Conservation (phyloP, 108 stramenopile species). For the Nannochloropsis gaditana region DNA sequence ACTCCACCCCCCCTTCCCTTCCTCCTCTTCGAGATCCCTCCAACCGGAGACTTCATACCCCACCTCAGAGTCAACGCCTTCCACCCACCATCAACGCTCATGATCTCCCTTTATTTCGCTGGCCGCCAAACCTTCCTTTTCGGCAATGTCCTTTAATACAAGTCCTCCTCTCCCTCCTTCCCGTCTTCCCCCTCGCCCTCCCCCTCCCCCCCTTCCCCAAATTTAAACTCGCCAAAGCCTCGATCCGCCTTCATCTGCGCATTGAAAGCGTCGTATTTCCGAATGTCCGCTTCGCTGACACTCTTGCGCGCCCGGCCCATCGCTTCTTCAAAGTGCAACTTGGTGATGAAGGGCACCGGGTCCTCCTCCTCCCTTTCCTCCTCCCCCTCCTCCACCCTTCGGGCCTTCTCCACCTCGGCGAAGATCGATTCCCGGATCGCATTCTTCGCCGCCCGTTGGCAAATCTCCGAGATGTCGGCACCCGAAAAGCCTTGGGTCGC, state of each 20-base stretch:
- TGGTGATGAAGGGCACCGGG: conserved; percentile 58
- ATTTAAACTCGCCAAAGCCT: conserved; percentile 78
- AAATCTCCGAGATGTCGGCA: conserved; percentile 94
- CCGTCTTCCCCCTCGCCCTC: conserved; percentile 34
- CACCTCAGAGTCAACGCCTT: too few species aligned
- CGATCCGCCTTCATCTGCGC: conserved; percentile 77
- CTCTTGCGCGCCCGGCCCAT: conserved; percentile 79
- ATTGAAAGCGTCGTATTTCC: conserved; percentile 79
- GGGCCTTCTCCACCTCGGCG: conserved; percentile 23
- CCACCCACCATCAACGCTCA: too few species aligned
- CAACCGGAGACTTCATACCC: too few species aligned
- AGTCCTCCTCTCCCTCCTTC: conserved; percentile 36
- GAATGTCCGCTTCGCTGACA: conserved; percentile 82
- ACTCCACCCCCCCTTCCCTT: too few species aligned
- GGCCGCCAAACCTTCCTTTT: too few species aligned
- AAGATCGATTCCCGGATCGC: conserved; percentile 68
- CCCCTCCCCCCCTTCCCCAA: conserved; percentile 55
- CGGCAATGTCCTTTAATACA: conserved; percentile 18
- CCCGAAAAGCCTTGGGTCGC: conserved; percentile 88
- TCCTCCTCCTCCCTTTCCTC: conserved; percentile 33
- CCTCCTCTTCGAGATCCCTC: too few species aligned
- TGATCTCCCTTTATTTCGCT: too few species aligned
- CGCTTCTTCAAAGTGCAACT: conserved; percentile 85
- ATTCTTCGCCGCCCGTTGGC: conserved; percentile 87
- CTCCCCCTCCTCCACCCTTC: conserved; percentile 25